Base-by-base conservation (phyloP, 345 rosid genomes). In the Citrus unshiu region DNA sequence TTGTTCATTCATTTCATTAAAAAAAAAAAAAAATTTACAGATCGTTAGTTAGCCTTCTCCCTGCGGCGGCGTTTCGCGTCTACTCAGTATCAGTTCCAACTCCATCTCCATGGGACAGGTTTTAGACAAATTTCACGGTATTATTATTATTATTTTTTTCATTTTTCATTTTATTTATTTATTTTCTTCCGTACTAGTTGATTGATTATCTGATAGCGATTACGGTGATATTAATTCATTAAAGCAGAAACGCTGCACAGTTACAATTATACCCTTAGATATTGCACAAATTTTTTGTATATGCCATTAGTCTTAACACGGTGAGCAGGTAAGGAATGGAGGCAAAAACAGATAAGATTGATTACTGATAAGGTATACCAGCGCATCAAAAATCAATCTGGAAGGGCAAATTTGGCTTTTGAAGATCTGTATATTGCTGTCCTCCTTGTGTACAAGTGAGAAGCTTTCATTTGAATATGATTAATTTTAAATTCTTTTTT, bases 391-490 rank as follows among this genome's bases (percentile, higher is more conserved):
- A 76, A 78, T 74, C 83, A 90, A 77, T 72, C 89, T 1, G 98
- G 93, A 82, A 85, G 82, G 30, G 84, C 83, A 51, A 85, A 81
- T 83, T 83, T 95, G 78, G 68, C 92, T 0, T 95, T 95, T 68
- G 98, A 95, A 86, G 97, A 95, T 70, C 85, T 95, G 1, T 95
- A 95, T 83, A 95, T 95, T 57, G 97, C 93, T 7, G 91, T 95
- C 63, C 84, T 95, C 4, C 94, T 93, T 27, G 92, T 95, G 40
- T 95, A 91, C 91, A 95, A 95, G 98, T 95, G 74, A 85, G 83
- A 66, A 29, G 10, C 68, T 77, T 13, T 64, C 10, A 66, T 61
- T 32, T 62, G 25, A 34, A 39, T 74, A 14, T 43, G 67, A 62
- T 63, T 25, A 6, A 21, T 2, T 32, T 2, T 32, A 40, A 74